A percentile compares a stretch with the other conserved stretches of the same genome.
Evolutionary conservation across 2,329 filamentous ascomycete genomes (phyloP).

Genomic region (Pseudopyrenochaeta lycopersici): DNA sequence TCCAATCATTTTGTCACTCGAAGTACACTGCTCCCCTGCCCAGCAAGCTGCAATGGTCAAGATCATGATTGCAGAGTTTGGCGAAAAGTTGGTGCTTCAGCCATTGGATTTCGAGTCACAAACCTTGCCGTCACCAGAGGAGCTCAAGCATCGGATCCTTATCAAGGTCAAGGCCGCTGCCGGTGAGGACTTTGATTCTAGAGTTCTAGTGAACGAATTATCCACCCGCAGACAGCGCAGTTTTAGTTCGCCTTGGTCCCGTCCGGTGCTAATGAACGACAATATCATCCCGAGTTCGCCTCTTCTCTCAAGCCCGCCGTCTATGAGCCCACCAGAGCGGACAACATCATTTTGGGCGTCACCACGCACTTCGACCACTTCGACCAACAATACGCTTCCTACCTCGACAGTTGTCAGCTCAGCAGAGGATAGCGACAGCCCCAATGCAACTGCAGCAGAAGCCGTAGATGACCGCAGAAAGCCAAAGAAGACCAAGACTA

Average conservation of each 20-base stretch:
- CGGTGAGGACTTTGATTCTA: constrained; percentile 51
- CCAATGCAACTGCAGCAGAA: constrained; percentile 63
- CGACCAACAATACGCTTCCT: constrained; percentile 64
- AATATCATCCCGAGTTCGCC: constrained; percentile 59
- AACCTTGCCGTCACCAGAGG: constrained; percentile 82
- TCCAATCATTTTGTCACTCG: constrained; percentile 91
- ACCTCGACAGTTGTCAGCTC: constrained; percentile 64
- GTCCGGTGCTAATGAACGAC: constrained; percentile 69
- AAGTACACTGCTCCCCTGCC: constrained; percentile 86
- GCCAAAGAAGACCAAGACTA: constrained; percentile 69
- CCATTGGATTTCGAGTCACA: constrained; percentile 74
- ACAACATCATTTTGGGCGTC: constrained; percentile 57
- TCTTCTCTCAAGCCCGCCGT: constrained; percentile 61
- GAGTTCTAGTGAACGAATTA: constrained; percentile 45
- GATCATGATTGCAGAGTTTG: constrained; percentile 86
- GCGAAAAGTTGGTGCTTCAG: constrained; percentile 78
- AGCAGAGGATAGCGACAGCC: constrained; percentile 80
- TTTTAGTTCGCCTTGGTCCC: constrained; percentile 78
- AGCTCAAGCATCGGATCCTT: constrained; percentile 83
- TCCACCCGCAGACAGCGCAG: constrained; percentile 64
- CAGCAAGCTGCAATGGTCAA: constrained; percentile 91
- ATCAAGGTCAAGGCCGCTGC: constrained; percentile 93
- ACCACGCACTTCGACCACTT: constrained; percentile 64
- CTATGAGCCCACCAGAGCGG: constrained; percentile 62
- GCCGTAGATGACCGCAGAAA: constrained; percentile 67